phyloP scores from a whole-genome alignment of 257 asterid species.

The Solanum neorickii region DNA sequence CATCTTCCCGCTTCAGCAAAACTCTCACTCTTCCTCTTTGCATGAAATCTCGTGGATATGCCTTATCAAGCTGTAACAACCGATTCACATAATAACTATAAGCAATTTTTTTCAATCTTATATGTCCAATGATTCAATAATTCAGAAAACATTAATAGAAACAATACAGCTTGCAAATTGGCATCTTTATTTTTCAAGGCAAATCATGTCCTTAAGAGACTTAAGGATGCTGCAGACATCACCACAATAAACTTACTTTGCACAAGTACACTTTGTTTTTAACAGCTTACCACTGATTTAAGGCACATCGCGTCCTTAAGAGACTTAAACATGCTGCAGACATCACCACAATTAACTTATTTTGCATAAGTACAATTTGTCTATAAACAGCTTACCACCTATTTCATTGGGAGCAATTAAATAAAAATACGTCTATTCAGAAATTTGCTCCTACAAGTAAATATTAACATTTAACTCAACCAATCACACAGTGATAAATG shows the following conservation, averaged over 20 bases:
- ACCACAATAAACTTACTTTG: not conserved
- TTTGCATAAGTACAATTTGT: not conserved
- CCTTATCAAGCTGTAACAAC: conserved; percentile 59
- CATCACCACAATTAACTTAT: not conserved
- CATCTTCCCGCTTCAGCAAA: conserved; percentile 76
- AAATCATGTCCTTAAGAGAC: not conserved
- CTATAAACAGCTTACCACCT: not conserved
- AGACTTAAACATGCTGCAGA: not conserved
- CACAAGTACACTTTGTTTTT: not conserved
- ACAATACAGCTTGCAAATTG: not conserved
- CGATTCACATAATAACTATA: not conserved
- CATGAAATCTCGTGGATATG: conserved; percentile 96
- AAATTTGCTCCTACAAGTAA: not conserved
- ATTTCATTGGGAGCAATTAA: not conserved
- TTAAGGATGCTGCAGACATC: not conserved
- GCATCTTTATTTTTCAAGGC: not conserved
- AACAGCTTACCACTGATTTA: not conserved
- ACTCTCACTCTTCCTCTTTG: conserved; percentile 95
- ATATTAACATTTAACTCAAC: not conserved
- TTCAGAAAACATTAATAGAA: not conserved
- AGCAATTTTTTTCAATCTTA: not conserved
- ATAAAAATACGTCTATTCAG: not conserved
- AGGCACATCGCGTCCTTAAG: not conserved
- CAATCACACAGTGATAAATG: not conserved
- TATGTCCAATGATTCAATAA: not conserved